A percentile compares a stretch with the other conserved stretches of the same genome.
These are phyloP conservation scores for Amphicarpaea edgeworthii DNA, from an alignment of 306 rosid species.

Conservation along the genomic window DNA sequence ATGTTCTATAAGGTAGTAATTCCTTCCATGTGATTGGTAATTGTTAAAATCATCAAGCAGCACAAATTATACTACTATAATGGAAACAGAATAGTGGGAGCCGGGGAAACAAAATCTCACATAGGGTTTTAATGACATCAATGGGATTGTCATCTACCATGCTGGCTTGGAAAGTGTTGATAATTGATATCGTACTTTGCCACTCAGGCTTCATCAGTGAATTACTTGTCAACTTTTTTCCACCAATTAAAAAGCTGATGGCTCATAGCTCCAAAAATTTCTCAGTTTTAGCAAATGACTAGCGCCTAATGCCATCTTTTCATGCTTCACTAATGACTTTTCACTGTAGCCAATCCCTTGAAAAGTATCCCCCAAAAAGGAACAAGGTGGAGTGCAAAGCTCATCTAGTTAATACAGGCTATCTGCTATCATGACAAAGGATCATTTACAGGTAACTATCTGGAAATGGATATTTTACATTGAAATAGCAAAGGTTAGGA, in stretches of 20 bases:
- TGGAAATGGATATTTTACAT: conserved; percentile 22
- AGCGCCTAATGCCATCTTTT: background rate
- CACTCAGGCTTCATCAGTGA: background rate
- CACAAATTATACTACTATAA: background rate
- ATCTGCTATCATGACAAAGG: conserved; percentile 14
- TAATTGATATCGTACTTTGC: conserved; percentile 7
- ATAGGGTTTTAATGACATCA: background rate
- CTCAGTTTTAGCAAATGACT: conserved; percentile 19
- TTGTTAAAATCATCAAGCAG: conserved; percentile 9
- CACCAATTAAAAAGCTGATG: background rate
- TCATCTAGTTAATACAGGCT: conserved; percentile 10
- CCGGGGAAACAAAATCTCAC: background rate
- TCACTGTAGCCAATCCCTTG: background rate
- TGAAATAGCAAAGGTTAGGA: conserved; percentile 17
- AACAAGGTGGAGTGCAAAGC: conserved; percentile 1
- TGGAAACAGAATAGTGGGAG: background rate
- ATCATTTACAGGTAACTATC: conserved; percentile 15
- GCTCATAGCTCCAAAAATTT: conserved; percentile 4
- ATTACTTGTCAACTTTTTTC: conserved; percentile 2
- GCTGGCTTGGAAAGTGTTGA: background rate
- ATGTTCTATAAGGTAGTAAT: conserved; percentile 8
- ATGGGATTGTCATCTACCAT: background rate
- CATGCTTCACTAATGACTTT: conserved; percentile 5
- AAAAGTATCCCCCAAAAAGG: conserved; percentile 24
- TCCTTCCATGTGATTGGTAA: background rate